A percentile compares a stretch with the other conserved stretches of the same genome.
These are phyloP conservation scores for Sugiyamaella qingdaonensis DNA, from an alignment of 805 yeast genomes.

Conservation along the genomic window DNA sequence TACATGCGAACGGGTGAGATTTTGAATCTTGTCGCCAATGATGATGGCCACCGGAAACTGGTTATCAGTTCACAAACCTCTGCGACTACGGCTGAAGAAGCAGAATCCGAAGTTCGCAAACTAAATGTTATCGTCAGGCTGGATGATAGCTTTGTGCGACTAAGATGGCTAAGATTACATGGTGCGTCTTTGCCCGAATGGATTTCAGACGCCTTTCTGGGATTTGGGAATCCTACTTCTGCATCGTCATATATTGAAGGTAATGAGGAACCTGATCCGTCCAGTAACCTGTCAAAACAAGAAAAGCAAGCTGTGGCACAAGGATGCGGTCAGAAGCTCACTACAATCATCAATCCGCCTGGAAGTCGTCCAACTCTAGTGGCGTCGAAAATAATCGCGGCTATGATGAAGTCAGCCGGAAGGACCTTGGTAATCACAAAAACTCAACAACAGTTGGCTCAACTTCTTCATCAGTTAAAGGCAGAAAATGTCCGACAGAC, in stretches of 20 bases:
- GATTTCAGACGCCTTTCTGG: slow-evolving; percentile 34
- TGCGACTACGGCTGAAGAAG: background rate
- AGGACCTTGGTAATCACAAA: slow-evolving; percentile 23
- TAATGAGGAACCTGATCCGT: background rate
- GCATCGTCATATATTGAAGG: background rate
- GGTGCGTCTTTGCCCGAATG: slow-evolving; percentile 32
- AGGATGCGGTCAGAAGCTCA: background rate
- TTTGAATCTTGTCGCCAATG: background rate
- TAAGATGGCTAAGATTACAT: background rate
- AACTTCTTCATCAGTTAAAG: slow-evolving; percentile 18
- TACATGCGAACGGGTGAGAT: background rate
- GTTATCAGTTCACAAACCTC: background rate
- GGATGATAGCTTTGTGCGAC: background rate
- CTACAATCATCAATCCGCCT: background rate
- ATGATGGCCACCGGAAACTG: background rate
- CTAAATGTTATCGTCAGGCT: background rate
- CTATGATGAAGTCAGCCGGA: background rate
- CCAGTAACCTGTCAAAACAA: background rate
- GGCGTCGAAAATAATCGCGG: background rate
- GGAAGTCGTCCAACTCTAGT: background rate
- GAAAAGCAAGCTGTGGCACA: slow-evolving; percentile 1
- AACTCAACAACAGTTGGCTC: slow-evolving; percentile 25
- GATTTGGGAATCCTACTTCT: slow-evolving; percentile 31
- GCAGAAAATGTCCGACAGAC: background rate
- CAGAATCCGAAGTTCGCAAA: background rate